Percentiles rank a stretch among this genome's conserved stretches.
phyloP scores from a whole-genome alignment of 371 early-diverging fungal genomes.

The Mucor lusitanicus region DNA sequence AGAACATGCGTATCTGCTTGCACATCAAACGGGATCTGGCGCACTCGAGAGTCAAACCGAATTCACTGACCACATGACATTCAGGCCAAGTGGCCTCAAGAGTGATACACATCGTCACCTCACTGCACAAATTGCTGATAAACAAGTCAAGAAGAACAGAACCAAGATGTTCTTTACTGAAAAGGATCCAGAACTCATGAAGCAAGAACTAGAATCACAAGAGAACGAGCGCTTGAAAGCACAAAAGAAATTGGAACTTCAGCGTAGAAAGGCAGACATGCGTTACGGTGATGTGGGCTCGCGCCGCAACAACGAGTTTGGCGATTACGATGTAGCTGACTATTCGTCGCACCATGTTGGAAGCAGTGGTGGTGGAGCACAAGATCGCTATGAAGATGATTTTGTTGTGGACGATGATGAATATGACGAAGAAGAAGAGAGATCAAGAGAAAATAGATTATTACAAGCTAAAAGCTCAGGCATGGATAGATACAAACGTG shows the following conservation, averaged over 20 bases:
- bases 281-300: slow-evolving; percentile 19
- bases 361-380: slow-evolving; percentile 9
- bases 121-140: slow-evolving; percentile 66
- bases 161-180: slow-evolving; percentile 71
- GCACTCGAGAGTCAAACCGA: slow-evolving; percentile 70
- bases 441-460: slow-evolving; percentile 33
- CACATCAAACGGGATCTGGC: slow-evolving; percentile 63
- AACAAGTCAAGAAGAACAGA: slow-evolving; percentile 61
- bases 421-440: slow-evolving; percentile 41
- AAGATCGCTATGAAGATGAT: slow-evolving; percentile 45
- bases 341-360: slow-evolving; percentile 10
- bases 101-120: slow-evolving; percentile 68
- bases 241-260: slow-evolving; percentile 43
- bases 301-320: slow-evolving; percentile 23
- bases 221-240: slow-evolving; percentile 51
- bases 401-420: slow-evolving; percentile 52
- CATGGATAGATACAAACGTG: slow-evolving; percentile 33
- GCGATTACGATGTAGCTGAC: slow-evolving; percentile 23
- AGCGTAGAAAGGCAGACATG: slow-evolving; percentile 39
- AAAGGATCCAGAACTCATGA: slow-evolving; percentile 56
- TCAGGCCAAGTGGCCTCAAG: slow-evolving; percentile 66
- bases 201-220: slow-evolving; percentile 40
- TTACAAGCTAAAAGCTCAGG: slow-evolving; percentile 27
- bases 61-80: slow-evolving; percentile 67
- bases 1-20: slow-evolving; percentile 69